Percentiles rank a stretch among this genome's conserved stretches.
Conservation (phyloP, 495 filamentous ascomycete genomes). For the Aspergillus conjunctus region DNA sequence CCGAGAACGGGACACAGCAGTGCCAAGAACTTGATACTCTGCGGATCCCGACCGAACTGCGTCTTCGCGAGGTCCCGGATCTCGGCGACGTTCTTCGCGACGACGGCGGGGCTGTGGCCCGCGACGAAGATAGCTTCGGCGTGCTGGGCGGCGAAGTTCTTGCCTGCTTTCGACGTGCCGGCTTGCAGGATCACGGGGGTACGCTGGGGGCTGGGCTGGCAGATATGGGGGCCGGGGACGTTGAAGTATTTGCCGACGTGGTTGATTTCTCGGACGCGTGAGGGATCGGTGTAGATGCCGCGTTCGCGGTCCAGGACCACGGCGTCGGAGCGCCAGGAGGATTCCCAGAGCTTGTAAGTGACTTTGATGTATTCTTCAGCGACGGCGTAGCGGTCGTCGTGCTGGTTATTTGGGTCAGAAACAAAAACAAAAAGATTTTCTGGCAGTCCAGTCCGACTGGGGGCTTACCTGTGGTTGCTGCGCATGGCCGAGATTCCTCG, state of each 20-base stretch:
- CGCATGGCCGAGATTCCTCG: constrained; percentile 58
- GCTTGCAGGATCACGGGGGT: constrained; percentile 68
- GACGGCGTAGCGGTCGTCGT: constrained; percentile 67
- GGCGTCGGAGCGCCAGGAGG: constrained; percentile 69
- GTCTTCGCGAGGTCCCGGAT: constrained; percentile 50
- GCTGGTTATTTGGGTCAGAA: constrained; percentile 38
- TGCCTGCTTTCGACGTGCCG: constrained; percentile 63
- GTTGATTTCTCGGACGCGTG: constrained; percentile 63
- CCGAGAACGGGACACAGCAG: constrained; percentile 55
- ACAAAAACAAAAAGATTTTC: too few relatives aligned
- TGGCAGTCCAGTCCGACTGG: too few relatives aligned
- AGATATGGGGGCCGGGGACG: constrained; percentile 66
- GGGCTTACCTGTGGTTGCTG: constrained; percentile 50
- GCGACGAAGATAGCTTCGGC: constrained; percentile 57
- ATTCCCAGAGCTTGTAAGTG: constrained; percentile 70
- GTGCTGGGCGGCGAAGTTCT: constrained; percentile 63
- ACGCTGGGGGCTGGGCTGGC: constrained; percentile 64
- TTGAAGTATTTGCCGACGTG: constrained; percentile 66
- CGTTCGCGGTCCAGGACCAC: constrained; percentile 56
- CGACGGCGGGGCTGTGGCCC: constrained; percentile 49
- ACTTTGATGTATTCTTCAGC: constrained; percentile 70
- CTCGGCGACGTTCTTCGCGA: constrained; percentile 52
- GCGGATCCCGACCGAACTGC: constrained; percentile 49
- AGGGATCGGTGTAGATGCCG: constrained; percentile 62
- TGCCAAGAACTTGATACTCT: constrained; percentile 56